Evolutionary conservation across 495 filamentous ascomycete species (phyloP).

Genomic region (Daldinia bambusicola): DNA sequence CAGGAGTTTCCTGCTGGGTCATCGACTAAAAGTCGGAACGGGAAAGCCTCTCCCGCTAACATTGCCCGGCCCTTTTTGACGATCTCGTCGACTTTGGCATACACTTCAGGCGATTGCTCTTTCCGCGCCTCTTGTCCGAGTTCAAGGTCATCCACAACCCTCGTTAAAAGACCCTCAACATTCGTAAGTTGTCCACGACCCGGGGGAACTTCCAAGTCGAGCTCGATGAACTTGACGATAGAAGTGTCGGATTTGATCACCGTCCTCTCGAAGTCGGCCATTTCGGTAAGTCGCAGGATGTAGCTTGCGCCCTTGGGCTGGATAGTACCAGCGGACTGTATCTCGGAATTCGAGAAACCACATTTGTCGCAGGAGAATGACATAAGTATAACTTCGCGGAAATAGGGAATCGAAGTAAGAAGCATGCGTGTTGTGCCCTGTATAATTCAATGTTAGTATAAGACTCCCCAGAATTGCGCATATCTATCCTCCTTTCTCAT

Average conservation of each 20-base stretch:
- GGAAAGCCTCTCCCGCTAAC: conserved; percentile 76
- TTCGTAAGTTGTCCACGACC: conserved; percentile 91
- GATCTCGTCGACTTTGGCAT: conserved; percentile 77
- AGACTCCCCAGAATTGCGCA: not conserved
- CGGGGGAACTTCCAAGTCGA: conserved; percentile 91
- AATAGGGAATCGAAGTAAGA: conserved; percentile 91
- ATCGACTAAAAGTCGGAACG: conserved; percentile 87
- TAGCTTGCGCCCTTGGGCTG: conserved; percentile 88
- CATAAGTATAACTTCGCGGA: conserved; percentile 96
- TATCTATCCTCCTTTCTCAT: not conserved
- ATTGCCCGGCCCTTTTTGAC: conserved; percentile 76
- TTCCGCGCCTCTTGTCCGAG: conserved; percentile 79
- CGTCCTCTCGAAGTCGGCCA: conserved; percentile 81
- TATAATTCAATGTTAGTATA: conserved; percentile 16
- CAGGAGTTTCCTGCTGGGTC: conserved; percentile 97
- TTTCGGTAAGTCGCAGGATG: conserved; percentile 73
- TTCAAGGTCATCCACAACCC: conserved; percentile 78
- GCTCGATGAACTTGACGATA: conserved; percentile 78
- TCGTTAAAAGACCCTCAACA: conserved; percentile 84
- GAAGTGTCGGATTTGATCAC: conserved; percentile 92
- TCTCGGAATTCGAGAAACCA: conserved; percentile 86
- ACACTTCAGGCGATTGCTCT: conserved; percentile 75
- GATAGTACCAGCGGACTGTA: conserved; percentile 89
- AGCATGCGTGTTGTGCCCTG: conserved; percentile 87
- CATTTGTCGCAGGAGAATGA: conserved; percentile 94